phyloP scores from a whole-genome alignment of 2,329 filamentous ascomycete species.

The Curvularia eragrostidis region DNA sequence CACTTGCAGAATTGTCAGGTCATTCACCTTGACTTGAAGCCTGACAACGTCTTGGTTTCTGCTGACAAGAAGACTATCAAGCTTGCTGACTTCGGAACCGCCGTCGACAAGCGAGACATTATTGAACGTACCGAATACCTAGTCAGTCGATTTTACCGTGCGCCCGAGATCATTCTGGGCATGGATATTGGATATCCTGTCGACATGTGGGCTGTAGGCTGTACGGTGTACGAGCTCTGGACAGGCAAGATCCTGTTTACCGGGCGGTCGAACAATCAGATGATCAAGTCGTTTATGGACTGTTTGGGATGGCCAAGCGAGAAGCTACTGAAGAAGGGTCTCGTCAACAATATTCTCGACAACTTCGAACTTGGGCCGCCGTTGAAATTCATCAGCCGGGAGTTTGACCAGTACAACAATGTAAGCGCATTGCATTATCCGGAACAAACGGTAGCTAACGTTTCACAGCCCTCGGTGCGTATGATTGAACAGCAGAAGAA shows the following conservation, averaged over 20 bases:
- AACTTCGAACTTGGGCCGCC: slow-evolving; percentile 63
- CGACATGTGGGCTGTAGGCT: slow-evolving; percentile 98
- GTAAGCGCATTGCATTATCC: slow-evolving; percentile 24
- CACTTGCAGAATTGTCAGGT: slow-evolving; percentile 92
- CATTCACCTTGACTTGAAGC: slow-evolving; percentile 94
- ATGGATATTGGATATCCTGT: slow-evolving; percentile 93
- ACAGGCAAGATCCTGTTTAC: slow-evolving; percentile 97
- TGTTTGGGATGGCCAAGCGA: slow-evolving; percentile 89
- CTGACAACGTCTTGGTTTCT: slow-evolving; percentile 87
- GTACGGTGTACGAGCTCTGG: slow-evolving; percentile 95
- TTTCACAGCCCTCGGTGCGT: slow-evolving; percentile 67
- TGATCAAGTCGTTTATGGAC: slow-evolving; percentile 96
- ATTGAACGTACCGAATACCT: slow-evolving; percentile 94
- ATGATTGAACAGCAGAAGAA: slow-evolving; percentile 68
- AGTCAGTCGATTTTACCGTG: slow-evolving; percentile 95
- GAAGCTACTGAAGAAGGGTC: slow-evolving; percentile 83
- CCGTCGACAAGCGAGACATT: slow-evolving; percentile 80
- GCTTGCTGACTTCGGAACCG: slow-evolving; percentile 96
- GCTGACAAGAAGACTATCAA: slow-evolving; percentile 73
- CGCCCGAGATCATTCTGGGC: slow-evolving; percentile 96
- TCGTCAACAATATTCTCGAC: slow-evolving; percentile 73
- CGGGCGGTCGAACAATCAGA: slow-evolving; percentile 95
- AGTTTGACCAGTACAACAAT: slow-evolving; percentile 65
- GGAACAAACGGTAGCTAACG: slow-evolving; percentile 17
- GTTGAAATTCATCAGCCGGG: slow-evolving; percentile 78